phyloP scores from a whole-genome alignment of 352 stramenopile genomes.

The Phytophthora hybrid region DNA sequence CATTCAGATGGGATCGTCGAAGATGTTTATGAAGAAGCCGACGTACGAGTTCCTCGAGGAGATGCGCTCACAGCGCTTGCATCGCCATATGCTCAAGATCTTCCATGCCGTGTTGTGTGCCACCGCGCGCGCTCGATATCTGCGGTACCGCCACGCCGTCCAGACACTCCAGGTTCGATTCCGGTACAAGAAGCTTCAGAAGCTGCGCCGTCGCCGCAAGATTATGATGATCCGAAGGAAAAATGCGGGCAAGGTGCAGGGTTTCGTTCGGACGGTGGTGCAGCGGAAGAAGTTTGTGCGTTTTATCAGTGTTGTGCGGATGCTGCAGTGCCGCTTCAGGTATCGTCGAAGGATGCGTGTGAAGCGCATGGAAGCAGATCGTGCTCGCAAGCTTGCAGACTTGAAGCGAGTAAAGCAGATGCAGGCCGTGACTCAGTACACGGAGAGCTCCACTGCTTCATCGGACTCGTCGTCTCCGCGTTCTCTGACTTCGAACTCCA shows the following conservation, averaged over 20 bases:
- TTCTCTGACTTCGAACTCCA: slow-evolving; percentile 75
- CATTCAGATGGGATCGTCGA: slow-evolving; percentile 94
- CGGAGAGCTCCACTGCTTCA: slow-evolving; percentile 76
- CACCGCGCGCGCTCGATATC: slow-evolving; percentile 59
- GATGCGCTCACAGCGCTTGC: slow-evolving; percentile 77
- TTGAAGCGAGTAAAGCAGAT: slow-evolving; percentile 41
- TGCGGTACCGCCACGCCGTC: slow-evolving; percentile 65
- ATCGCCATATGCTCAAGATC: slow-evolving; percentile 79
- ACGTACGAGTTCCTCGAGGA: slow-evolving; percentile 93
- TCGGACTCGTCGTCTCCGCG: slow-evolving; percentile 63
- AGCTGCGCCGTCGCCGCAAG: slow-evolving; percentile 41
- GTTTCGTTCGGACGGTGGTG: slow-evolving; percentile 62
- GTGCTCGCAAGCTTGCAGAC: slow-evolving; percentile 29
- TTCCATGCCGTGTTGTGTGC: slow-evolving; percentile 75
- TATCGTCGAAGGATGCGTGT: slow-evolving; percentile 48
- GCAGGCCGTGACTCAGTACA: slow-evolving; percentile 54
- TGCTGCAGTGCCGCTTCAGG: slow-evolving; percentile 80
- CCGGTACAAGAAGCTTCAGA: slow-evolving; percentile 58
- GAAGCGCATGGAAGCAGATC: slow-evolving; percentile 36
- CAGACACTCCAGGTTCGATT: slow-evolving; percentile 67
- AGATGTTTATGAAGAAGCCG: slow-evolving; percentile 95
- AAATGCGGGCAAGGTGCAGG: slow-evolving; percentile 63
- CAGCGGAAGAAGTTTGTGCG: slow-evolving; percentile 64
- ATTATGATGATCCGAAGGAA: slow-evolving; percentile 47
- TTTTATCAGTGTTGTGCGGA: slow-evolving; percentile 59